phyloP scores from a whole-genome alignment of 768 basidiomycete species.

The Trametopsis cervina region DNA sequence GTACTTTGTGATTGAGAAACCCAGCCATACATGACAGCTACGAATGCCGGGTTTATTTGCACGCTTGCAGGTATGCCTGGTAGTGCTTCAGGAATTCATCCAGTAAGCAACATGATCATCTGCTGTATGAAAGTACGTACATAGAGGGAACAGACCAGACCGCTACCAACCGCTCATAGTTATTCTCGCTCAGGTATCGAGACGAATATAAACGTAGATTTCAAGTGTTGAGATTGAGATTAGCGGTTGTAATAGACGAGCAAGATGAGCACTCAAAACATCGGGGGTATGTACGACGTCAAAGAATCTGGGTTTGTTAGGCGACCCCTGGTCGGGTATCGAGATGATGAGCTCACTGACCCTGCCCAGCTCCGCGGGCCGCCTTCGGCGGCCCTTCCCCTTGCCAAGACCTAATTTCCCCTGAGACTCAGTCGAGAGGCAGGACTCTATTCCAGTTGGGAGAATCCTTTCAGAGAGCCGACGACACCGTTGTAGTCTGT shows the following conservation, averaged over 20 bases:
- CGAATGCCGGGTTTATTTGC: neutral
- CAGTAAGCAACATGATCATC: neutral
- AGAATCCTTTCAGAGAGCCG: too few relatives aligned
- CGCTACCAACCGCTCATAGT: too few relatives aligned
- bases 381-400: slow-evolving; percentile 1
- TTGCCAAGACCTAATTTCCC: slow-evolving; percentile 1
- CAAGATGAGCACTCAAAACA: too few relatives aligned
- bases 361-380: slow-evolving; percentile 1
- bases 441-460: too few relatives aligned
- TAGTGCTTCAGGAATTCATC: neutral
- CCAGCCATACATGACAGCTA: neutral
- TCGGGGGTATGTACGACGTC: neutral
- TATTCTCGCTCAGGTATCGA: too few relatives aligned
- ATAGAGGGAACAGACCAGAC: neutral
- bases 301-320: neutral
- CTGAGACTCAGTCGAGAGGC: too few relatives aligned
- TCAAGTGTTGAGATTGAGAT: too few relatives aligned
- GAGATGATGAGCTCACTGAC: neutral
- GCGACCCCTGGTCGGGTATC: neutral
- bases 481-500: too few relatives aligned
- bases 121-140: neutral
- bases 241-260: too few relatives aligned
- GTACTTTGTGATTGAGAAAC: neutral
- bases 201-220: too few relatives aligned
- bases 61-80: neutral